Percentiles rank a stretch among this genome's conserved stretches.
phyloP scores from a whole-genome alignment of 176 grass and related monocot genomes.

The Musa schizocarpa region DNA sequence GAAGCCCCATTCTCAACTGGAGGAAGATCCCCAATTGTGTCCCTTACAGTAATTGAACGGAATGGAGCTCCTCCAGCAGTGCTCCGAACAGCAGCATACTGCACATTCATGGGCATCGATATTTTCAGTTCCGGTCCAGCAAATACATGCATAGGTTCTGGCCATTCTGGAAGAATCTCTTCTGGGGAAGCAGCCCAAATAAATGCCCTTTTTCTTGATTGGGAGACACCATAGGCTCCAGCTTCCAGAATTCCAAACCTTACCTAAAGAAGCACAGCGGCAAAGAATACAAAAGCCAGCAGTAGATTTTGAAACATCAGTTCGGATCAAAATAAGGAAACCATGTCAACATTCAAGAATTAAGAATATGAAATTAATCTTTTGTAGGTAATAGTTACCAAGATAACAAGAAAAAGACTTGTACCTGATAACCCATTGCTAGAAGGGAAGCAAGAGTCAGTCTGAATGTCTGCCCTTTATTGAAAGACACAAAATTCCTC shows the following conservation, averaged over 20 bases:
- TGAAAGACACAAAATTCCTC: conserved; percentile 94
- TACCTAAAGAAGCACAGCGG: conserved; percentile 37
- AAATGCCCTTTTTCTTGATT: conserved; percentile 94
- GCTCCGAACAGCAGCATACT: conserved; percentile 68
- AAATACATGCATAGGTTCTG: conserved; percentile 92
- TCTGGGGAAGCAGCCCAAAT: conserved; percentile 94
- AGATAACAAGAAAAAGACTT: conserved; percentile 17
- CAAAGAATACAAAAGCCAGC: not conserved
- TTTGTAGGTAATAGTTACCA: not conserved
- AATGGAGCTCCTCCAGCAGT: conserved; percentile 82
- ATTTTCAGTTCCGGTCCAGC: conserved; percentile 77
- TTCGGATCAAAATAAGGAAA: not conserved
- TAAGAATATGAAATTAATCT: not conserved
- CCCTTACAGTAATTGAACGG: conserved; percentile 77
- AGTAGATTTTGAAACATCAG: not conserved
- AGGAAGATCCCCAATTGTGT: conserved; percentile 83
- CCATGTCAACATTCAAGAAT: not conserved
- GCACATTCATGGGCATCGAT: conserved; percentile 56
- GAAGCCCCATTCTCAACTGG: conserved; percentile 67
- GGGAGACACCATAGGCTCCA: conserved; percentile 81
- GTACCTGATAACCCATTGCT: conserved; percentile 96
- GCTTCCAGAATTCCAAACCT: conserved; percentile 97
- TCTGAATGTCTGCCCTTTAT: conserved; percentile 97
- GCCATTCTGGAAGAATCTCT: conserved; percentile 89
- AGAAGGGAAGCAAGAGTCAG: conserved; percentile 83